Base-by-base conservation (phyloP, 192 early-diverging fungal species). In the Entophlyctis helioformis region DNA sequence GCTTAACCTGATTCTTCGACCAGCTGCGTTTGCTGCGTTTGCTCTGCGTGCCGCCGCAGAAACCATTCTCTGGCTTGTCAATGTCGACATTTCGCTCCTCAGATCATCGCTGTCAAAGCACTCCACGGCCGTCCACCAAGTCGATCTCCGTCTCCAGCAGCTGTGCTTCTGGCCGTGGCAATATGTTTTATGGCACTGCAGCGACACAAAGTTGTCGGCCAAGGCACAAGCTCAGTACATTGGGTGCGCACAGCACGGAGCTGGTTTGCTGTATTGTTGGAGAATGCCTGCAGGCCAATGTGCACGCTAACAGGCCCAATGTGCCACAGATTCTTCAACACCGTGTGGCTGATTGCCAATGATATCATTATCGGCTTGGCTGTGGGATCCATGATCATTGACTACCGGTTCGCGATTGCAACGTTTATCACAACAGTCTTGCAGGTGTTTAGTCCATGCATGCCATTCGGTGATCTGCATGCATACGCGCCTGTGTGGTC, bases 301-400 rank as follows among this genome's bases (percentile, higher is more conserved):
- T 19, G 37, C 4, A 38, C 9, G 5, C 24, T 12, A 9, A 7
- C 1, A 40, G 7, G 2, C 31, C 28, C 32, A 18, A 13, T 27
- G 12, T 28, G 16, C 16, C 4, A 15, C 42, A 86, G 85, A 42
- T 92, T 98, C 53, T 91, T 89, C 64, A 98, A 96, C 60, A 87
- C 84, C 39, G 78, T 89, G 55, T 98, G 92, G 90, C 78, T 94
- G 19, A 81, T 90, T n/a, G 82, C 80, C 6, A 86, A 94, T 50
- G 92, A 96, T 55, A 72, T 92, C 6, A 82, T 89, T 38, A 70
- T 98, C 43, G 92, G 92, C 0, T 62, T 87, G 1, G 71, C 84
- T 0, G 50, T 94, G 1, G 86, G 88, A 8, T 72, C 76, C 0
- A 74, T 82, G 28, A 49, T 96, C 19, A 64, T 85, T 15, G 60